A percentile compares a stretch with the other conserved stretches of the same genome.
phyloP scores from a whole-genome alignment of 2,329 filamentous ascomycete species.

The Hymenoscyphus infarciens region DNA sequence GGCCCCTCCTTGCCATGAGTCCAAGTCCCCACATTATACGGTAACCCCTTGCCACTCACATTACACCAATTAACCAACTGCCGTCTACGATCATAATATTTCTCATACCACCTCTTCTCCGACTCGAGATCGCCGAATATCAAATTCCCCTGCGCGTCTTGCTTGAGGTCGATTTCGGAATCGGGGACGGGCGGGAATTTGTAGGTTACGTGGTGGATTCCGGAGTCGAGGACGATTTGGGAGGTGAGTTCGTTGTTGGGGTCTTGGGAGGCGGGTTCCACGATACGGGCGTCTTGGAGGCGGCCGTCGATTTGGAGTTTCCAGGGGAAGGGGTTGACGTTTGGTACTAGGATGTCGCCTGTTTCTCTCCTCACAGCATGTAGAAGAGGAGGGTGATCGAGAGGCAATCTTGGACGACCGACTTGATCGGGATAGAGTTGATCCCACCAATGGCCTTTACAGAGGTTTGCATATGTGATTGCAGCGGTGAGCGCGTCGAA shows the following conservation, averaged over 20 bases:
- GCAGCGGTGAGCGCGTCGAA: conserved; percentile 8
- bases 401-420: background rate
- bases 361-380: conserved; percentile 8
- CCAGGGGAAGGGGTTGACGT: conserved; percentile 9
- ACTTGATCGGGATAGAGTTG: background rate
- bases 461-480: background rate
- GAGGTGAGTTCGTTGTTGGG: background rate
- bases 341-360: conserved; percentile 7
- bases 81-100: background rate
- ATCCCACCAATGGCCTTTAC: conserved; percentile 7
- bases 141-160: background rate
- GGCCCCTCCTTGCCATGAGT: background rate
- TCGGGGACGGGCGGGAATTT: background rate
- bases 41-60: background rate
- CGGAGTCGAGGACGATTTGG: background rate
- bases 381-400: conserved; percentile 12
- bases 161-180: background rate
- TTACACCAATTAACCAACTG: background rate
- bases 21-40: background rate
- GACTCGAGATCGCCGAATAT: background rate
- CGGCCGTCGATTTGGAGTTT: conserved; percentile 1
- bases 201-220: background rate
- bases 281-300: background rate
- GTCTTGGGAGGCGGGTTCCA: background rate
- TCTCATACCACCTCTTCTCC: conserved; percentile 4